Percentiles rank a stretch among this genome's conserved stretches.
Evolutionary conservation across 2,329 filamentous ascomycete genomes (phyloP).

Genomic region (Trichoderma sp.): DNA sequence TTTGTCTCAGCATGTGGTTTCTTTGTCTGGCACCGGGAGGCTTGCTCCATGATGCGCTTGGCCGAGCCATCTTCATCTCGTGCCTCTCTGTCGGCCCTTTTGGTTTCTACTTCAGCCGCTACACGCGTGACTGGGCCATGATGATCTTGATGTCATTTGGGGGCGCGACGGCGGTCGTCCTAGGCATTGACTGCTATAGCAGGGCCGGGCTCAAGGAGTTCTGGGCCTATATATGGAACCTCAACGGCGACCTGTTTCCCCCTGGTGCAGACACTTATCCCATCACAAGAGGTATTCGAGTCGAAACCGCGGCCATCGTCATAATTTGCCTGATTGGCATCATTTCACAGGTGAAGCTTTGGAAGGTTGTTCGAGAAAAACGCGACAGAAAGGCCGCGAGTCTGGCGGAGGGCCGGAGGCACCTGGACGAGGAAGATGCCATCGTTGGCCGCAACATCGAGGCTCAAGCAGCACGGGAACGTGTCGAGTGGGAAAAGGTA

Average conservation of each 20-base stretch:
- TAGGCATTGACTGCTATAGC: constrained; percentile 91
- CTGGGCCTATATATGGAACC: constrained; percentile 86
- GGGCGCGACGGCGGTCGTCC: constrained; percentile 74
- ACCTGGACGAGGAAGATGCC: constrained; percentile 67
- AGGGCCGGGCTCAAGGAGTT: constrained; percentile 93
- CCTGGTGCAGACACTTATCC: constrained; percentile 77
- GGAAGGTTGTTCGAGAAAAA: constrained; percentile 73
- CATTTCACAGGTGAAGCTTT: constrained; percentile 82
- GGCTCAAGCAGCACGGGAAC: constrained; percentile 61
- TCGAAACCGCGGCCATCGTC: constrained; percentile 78
- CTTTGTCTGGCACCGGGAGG: constrained; percentile 76
- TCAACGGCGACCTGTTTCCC: constrained; percentile 82
- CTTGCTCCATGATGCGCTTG: constrained; percentile 62
- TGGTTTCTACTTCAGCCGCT: constrained; percentile 74
- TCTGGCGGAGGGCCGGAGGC: constrained; percentile 53
- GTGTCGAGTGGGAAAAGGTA: constrained; percentile 72
- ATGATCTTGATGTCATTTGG: constrained; percentile 77
- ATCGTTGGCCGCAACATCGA: constrained; percentile 69
- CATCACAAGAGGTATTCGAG: constrained; percentile 80
- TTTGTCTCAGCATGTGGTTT: constrained; percentile 88
- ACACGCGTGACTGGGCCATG: constrained; percentile 76
- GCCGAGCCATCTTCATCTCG: constrained; percentile 75
- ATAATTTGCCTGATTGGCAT: constrained; percentile 75
- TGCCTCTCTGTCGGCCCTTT: constrained; percentile 69
- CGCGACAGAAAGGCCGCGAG: constrained; percentile 56